Percentiles rank a stretch among this genome's conserved stretches.
phyloP scores from a whole-genome alignment of 2,329 filamentous ascomycete genomes.

The Aspergillus felis region DNA sequence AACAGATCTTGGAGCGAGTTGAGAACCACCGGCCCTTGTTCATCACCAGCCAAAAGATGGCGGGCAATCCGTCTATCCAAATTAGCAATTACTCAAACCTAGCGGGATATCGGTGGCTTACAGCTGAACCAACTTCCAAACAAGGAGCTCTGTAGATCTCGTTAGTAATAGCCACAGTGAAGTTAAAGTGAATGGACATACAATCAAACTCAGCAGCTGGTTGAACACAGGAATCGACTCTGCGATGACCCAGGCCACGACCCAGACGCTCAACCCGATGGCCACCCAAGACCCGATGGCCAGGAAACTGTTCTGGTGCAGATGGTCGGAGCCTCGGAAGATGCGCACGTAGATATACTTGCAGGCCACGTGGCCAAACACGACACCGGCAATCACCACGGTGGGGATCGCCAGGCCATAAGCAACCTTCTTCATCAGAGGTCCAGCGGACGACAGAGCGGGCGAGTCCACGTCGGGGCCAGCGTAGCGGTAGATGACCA shows the following conservation, averaged over 20 bases:
- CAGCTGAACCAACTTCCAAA: slow-evolving; percentile 66
- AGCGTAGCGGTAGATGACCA: slow-evolving; percentile 64
- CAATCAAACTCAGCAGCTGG: slow-evolving; percentile 59
- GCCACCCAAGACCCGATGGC: slow-evolving; percentile 56
- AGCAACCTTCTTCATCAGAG: slow-evolving; percentile 57
- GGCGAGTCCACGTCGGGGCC: slow-evolving; percentile 60
- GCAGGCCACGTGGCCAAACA: slow-evolving; percentile 62
- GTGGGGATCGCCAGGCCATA: slow-evolving; percentile 67
- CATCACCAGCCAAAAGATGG: slow-evolving; percentile 47
- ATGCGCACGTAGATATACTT: slow-evolving; percentile 64
- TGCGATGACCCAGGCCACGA: slow-evolving; percentile 62
- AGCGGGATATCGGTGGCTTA: slow-evolving; percentile 7
- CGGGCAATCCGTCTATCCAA: slow-evolving; percentile 37
- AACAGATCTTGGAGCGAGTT: slow-evolving; percentile 38
- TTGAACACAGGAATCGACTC: slow-evolving; percentile 68
- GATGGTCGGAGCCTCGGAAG: slow-evolving; percentile 56
- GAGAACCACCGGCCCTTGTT: slow-evolving; percentile 41
- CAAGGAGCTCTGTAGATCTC: slow-evolving; percentile 42
- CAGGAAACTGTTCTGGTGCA: slow-evolving; percentile 46
- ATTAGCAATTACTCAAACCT: slow-evolving; percentile 5
- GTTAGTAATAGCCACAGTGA: slow-evolving; percentile 4
- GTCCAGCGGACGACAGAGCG: slow-evolving; percentile 59
- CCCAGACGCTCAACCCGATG: slow-evolving; percentile 55
- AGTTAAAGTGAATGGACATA: slow-evolving; percentile 10
- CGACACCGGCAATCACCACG: slow-evolving; percentile 64